Evolutionary conservation across 768 basidiomycete species (phyloP).

Genomic region (Mycena rebaudengoi): DNA sequence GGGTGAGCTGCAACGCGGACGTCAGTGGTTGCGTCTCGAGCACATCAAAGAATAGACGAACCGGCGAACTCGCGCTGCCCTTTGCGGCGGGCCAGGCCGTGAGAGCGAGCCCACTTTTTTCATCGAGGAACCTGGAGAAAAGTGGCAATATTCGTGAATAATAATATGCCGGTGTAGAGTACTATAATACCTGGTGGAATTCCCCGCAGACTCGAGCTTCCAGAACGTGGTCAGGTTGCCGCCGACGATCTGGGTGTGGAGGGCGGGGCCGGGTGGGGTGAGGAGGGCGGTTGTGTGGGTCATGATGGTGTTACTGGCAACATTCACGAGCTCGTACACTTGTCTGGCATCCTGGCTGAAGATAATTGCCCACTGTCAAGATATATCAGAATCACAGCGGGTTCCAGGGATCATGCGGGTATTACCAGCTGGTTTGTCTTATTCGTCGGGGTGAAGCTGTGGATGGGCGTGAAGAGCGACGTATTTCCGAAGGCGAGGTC

Average conservation of each 20-base stretch:
- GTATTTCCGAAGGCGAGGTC: neutral
- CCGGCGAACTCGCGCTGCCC: neutral
- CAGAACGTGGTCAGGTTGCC: neutral
- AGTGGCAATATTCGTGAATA: neutral
- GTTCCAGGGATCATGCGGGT: neutral
- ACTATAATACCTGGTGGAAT: neutral
- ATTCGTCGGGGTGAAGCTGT: slow-evolving; percentile 3
- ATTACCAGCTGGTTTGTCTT: neutral
- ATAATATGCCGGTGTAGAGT: neutral
- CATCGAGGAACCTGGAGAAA: neutral
- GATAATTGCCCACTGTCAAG: neutral
- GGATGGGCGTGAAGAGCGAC: neutral
- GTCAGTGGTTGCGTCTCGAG: too few relatives aligned
- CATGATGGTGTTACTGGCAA: neutral
- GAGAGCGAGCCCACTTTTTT: neutral
- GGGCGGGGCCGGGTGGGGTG: neutral
- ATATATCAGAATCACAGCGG: neutral
- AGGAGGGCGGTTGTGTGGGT: slow-evolving; percentile 11
- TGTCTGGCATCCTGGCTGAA: neutral
- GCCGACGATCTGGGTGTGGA: slow-evolving; percentile 6
- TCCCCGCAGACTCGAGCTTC: neutral
- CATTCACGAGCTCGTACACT: neutral
- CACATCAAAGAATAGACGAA: too few relatives aligned
- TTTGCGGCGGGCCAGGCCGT: slow-evolving; percentile 2
- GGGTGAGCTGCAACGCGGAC: too few relatives aligned